Percentiles rank a stretch among this genome's conserved stretches.
phyloP scores from a whole-genome alignment of 768 basidiomycete species.

The Rhizopogon vulgaris region DNA sequence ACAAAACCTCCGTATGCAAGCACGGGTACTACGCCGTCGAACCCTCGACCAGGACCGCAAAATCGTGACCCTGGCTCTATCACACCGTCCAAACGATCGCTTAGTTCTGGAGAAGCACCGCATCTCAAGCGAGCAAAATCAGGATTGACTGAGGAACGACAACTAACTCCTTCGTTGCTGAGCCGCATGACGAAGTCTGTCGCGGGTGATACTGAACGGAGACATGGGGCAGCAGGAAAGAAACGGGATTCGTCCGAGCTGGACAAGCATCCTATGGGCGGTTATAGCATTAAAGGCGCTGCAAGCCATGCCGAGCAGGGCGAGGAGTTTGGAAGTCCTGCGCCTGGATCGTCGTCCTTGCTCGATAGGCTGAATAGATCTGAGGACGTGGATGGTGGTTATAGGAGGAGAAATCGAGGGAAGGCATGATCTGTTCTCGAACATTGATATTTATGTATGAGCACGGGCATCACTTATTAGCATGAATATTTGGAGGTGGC shows the following conservation, averaged over 20 bases:
- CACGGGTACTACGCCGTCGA: slow-evolving; percentile 8
- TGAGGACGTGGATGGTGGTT: slow-evolving; percentile 12
- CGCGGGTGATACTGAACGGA: slow-evolving; percentile 9
- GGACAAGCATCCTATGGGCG: slow-evolving; percentile 32
- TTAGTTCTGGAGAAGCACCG: slow-evolving; percentile 24
- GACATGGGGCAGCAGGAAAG: slow-evolving; percentile 9
- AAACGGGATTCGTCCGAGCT: slow-evolving; percentile 18
- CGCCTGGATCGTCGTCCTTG: slow-evolving; percentile 19
- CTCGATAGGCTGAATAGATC: slow-evolving; percentile 29
- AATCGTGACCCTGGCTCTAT: slow-evolving; percentile 3
- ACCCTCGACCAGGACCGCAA: slow-evolving; percentile 6
- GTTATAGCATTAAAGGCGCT: slow-evolving; percentile 51
- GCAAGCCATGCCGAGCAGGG: slow-evolving; percentile 27
- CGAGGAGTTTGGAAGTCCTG: slow-evolving; percentile 7
- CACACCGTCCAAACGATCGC: slow-evolving; percentile 20
- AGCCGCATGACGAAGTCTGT: slow-evolving; percentile 32
- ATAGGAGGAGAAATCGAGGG: slow-evolving; percentile 21
- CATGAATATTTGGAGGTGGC: neutral
- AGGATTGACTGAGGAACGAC: slow-evolving; percentile 17
- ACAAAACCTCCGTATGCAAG: slow-evolving; percentile 7
- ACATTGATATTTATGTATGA: neutral
- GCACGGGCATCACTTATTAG: neutral
- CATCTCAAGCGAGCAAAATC: slow-evolving; percentile 30
- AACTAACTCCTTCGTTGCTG: slow-evolving; percentile 35
- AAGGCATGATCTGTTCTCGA: neutral